Evolutionary conservation across 257 asterid genomes (phyloP).

Genomic region (Solanum corneliomulleri): DNA sequence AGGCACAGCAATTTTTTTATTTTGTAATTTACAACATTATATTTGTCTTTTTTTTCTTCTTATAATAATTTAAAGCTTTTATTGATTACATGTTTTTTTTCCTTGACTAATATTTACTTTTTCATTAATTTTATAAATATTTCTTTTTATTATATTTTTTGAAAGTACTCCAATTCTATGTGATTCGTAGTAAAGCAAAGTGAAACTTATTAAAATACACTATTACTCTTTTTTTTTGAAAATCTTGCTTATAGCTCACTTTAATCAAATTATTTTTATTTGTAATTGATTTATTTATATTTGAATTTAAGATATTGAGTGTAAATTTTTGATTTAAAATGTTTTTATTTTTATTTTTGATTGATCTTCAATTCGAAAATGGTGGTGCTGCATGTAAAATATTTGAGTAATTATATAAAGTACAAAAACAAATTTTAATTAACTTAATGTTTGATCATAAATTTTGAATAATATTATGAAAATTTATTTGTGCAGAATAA

Average conservation of each 20-base stretch:
- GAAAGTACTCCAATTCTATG: background rate
- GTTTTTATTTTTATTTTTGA: background rate
- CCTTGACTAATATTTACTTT: background rate
- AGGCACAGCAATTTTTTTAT: background rate
- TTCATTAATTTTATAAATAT: no score
- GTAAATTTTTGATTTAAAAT: no score
- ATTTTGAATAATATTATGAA: no score
- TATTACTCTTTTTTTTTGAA: no score
- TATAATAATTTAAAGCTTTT: no score
- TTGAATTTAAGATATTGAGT: no score
- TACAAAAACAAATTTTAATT: no score
- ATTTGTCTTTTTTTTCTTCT: background rate
- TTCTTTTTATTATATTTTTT: no score
- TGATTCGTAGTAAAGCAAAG: background rate
- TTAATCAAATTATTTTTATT: no score
- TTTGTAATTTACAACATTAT: background rate
- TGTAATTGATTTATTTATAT: no score
- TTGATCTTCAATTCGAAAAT: no score
- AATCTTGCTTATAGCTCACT: background rate
- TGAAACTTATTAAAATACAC: background rate
- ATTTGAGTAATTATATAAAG: no score
- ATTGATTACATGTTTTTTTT: background rate
- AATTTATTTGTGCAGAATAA: background rate
- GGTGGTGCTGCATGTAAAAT: background rate
- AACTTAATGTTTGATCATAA: background rate